Base-by-base conservation (phyloP, 2,329 filamentous ascomycete genomes). In the Colletotrichum musicola region DNA sequence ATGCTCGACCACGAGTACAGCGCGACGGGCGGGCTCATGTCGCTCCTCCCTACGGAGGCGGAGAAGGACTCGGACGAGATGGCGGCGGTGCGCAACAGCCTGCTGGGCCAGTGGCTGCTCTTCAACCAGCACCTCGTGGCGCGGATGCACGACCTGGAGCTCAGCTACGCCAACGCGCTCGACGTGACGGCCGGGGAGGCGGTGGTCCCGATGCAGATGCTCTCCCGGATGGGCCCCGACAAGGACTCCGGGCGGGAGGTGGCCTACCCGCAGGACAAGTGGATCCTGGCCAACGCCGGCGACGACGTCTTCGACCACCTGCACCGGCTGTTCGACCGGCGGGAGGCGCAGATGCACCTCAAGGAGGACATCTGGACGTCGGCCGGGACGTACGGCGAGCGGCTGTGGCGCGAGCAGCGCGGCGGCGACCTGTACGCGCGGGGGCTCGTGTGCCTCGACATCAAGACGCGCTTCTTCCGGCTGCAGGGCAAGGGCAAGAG, bases 1-100 rank as follows among this genome's bases (percentile, higher is more conserved):
- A 80, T 86, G 2, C 82, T 90, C 6, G 88, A 90, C 71, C 86
- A 89, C 73, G 87, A 89, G 74, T 87, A 85, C 72, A 81, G 82
- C 50, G 79, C 82, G 27, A 84, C 85, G 42, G 88, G 88, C 16
- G 88, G 88, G 2, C 77, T 90, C 18, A 78, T 90, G 49, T 82
- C 84, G 18, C 77, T 89, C 7, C 80, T 90, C 1, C 88, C 88
- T 0, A 78, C 79, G 2, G 78, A 81, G 16, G 74, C 75, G 3
- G 76, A 76, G 6, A 71, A 77, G 6, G 77, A 79, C 60, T 72
- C 73, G 16, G 75, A 78, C 13, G 78, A 84, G 57, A 77, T 82
- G 30, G 73, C 77, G 22, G 77, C 80, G 20, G 85, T 83, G 18
- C 84, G 85, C 71, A 83, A 83, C 65, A 85, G 83, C 6, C 77